These are phyloP conservation scores for Westerdykella ornata DNA, from an alignment of 2,329 filamentous ascomycete species.

Conservation along the genomic window DNA sequence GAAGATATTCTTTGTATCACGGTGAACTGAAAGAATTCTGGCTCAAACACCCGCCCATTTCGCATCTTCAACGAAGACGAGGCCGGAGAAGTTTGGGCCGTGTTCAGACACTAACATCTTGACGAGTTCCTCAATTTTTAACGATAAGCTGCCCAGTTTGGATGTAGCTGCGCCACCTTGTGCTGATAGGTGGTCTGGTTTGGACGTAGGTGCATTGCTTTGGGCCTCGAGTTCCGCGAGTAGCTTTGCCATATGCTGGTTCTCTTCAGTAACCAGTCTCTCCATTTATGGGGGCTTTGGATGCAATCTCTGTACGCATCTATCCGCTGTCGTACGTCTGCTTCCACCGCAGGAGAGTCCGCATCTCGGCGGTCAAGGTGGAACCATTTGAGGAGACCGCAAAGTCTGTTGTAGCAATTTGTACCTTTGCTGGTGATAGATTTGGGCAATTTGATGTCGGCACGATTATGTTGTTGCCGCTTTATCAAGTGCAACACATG, in stretches of 20 bases:
- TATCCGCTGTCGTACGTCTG: too few relatives aligned
- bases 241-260: slow-evolving; percentile 21
- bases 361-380: too few relatives aligned
- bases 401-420: slow-evolving; percentile 36
- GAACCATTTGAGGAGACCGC: too few relatives aligned
- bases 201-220: slow-evolving; percentile 3
- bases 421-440: slow-evolving; percentile 30
- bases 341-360: too few relatives aligned
- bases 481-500: slow-evolving; percentile 32
- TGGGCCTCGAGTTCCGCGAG: too few relatives aligned
- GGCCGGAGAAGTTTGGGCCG: slow-evolving; percentile 30
- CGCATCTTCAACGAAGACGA: slow-evolving; percentile 45
- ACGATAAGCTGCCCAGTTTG: slow-evolving; percentile 18
- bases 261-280: slow-evolving; percentile 25
- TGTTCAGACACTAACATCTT: slow-evolving; percentile 34
- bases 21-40: slow-evolving; percentile 31
- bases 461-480: slow-evolving; percentile 15
- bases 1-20: slow-evolving; percentile 29
- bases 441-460: slow-evolving; percentile 22
- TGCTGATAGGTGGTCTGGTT: slow-evolving; percentile 22
- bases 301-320: too few relatives aligned
- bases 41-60: slow-evolving; percentile 40
- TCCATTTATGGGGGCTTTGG: too few relatives aligned
- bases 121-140: slow-evolving; percentile 34
- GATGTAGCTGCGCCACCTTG: slow-evolving; percentile 7